Base-by-base conservation (phyloP, 345 rosid genomes). In the Lenwebbia sp. region DNA sequence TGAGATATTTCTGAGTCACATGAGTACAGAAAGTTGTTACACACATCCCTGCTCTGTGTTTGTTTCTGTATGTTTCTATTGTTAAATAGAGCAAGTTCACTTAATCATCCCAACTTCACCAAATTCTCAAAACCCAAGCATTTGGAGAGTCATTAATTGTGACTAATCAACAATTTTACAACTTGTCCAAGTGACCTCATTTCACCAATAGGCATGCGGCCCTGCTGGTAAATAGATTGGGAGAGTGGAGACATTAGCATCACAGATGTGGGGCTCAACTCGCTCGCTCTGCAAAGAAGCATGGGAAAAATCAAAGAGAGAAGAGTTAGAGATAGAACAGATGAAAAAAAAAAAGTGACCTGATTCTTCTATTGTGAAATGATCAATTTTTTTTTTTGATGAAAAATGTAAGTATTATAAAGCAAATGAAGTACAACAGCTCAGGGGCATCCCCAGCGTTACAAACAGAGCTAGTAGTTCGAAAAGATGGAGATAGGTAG, bases 101-200 rank as follows among this genome's bases (percentile, higher is more conserved):
- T 70, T 33, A 70, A 70, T 70, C 78, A 70, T 70, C 78, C 78
- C 78, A 70, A 33, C 40, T 33, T 65, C 78, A 70, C 78, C 44
- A 33, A 70, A 70, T 70, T 70, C 78, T 37, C 47, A 5, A 70
- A 37, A 9, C 78, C 13, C 47, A 70, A 37, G 2, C 78, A 1
- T 70, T 65, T 37, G 26, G 26, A 33, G 22, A 70, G 44, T 70
- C 78, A 9, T 70, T 19, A 70, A 70, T 9, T 33, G 2, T 17
- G 78, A 33, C 47, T 33, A 33, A 2, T 1, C 33, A 33, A 47
- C 44, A 40, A 33, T 70, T 40, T 19, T 4, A 19, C 78, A 70
- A 40, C 47, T 2, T 70, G 47, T 37, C 47, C 78, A 33, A 50
- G 14, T 50, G 52, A 11, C 52, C 52, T 50, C 52, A 50, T 12